Percentiles rank a stretch among this genome's conserved stretches.
Evolutionary conservation across 1,139 yeast species (phyloP).

Genomic region (Yamadazyma jaroonii): DNA sequence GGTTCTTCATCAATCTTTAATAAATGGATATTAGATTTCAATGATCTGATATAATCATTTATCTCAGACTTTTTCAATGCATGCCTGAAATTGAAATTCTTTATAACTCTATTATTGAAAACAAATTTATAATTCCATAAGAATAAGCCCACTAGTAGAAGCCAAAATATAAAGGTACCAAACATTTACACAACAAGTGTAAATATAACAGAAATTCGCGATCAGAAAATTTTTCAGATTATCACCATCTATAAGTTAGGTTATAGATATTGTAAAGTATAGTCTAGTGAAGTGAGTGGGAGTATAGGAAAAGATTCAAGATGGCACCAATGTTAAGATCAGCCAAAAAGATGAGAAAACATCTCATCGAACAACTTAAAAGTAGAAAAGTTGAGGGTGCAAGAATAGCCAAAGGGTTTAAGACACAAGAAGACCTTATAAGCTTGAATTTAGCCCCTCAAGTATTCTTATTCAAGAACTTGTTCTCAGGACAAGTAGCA

Average conservation of each 20-base stretch:
- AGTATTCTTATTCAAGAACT: conserved; percentile 76
- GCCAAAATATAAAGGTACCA: conserved; percentile 7
- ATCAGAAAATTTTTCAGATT: conserved; percentile 3
- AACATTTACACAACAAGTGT: neutral
- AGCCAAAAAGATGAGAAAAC: conserved; percentile 51
- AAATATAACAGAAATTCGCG: neutral
- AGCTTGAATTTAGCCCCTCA: conserved; percentile 64
- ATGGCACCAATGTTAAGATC: conserved; percentile 45
- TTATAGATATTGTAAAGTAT: too few species aligned
- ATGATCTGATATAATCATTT: conserved; percentile 8
- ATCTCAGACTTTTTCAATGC: conserved; percentile 10
- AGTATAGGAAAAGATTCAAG: conserved; percentile 4
- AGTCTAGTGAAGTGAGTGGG: neutral
- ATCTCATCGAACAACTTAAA: conserved; percentile 46
- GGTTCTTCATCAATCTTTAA: conserved; percentile 4
- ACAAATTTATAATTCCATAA: conserved; percentile 7
- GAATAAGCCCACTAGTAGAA: conserved; percentile 6
- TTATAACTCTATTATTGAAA: conserved; percentile 10
- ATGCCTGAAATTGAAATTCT: conserved; percentile 8
- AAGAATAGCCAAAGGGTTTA: conserved; percentile 40
- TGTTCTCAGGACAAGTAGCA: conserved; percentile 85
- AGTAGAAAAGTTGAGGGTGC: conserved; percentile 45
- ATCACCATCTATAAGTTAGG: neutral
- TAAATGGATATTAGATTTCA: conserved; percentile 7
- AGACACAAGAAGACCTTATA: conserved; percentile 30